These are phyloP conservation scores for Serpula lacrymans DNA, from an alignment of 768 basidiomycete genomes.

Conservation along the genomic window DNA sequence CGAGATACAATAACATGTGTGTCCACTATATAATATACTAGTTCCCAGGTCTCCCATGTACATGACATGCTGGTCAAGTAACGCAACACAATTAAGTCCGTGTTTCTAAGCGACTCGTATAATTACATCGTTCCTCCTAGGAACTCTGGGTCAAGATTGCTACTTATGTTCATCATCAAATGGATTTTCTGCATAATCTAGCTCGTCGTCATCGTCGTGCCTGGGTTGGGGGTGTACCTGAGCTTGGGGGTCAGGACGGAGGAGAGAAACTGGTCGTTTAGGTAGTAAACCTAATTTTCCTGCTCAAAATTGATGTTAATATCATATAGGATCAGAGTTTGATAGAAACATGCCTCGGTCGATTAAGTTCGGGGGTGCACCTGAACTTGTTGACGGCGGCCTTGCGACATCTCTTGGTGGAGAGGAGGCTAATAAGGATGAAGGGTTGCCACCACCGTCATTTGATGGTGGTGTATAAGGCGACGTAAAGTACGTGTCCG, in stretches of 20 bases:
- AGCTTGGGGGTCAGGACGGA: conserved; percentile 28
- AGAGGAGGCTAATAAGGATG: not conserved
- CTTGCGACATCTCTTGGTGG: conserved; percentile 4
- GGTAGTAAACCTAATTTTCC: conserved; percentile 71
- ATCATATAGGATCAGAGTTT: too few relatives aligned
- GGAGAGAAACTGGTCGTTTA: conserved; percentile 68
- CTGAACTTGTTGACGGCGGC: conserved; percentile 19
- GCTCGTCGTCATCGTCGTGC: conserved; percentile 46
- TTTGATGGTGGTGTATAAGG: conserved; percentile 4
- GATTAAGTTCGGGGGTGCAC: conserved; percentile 11
- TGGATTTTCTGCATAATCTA: conserved; percentile 74
- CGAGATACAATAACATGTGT: too few relatives aligned
- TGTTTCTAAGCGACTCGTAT: too few relatives aligned
- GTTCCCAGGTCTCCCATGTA: too few relatives aligned
- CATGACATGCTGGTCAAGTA: too few relatives aligned
- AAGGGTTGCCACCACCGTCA: not conserved
- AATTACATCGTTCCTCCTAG: too few relatives aligned
- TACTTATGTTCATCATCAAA: too few relatives aligned
- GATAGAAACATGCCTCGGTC: conserved; percentile 32
- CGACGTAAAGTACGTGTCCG: conserved; percentile 3
- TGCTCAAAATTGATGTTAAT: conserved; percentile 13
- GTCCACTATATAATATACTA: too few relatives aligned
- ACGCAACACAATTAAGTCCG: too few relatives aligned
- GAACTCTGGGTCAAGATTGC: too few relatives aligned
- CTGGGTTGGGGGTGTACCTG: conserved; percentile 11